Percentiles rank a stretch among this genome's conserved stretches.
phyloP scores from a whole-genome alignment of 1,284 basidiomycete genomes.

The Heliocybe sulcata region DNA sequence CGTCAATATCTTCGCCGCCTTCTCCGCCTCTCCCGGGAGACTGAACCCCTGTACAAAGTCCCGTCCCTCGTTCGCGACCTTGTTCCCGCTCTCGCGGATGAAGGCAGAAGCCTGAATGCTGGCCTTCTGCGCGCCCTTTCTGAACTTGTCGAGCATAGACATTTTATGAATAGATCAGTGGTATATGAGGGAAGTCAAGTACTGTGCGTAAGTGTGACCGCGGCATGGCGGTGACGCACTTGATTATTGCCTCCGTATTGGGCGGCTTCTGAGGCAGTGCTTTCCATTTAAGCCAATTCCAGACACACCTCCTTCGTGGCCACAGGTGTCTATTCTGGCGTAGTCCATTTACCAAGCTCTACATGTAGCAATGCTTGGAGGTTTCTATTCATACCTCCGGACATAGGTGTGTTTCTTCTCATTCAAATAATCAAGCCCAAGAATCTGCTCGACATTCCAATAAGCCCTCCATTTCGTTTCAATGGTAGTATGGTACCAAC shows the following conservation, averaged over 20 bases:
- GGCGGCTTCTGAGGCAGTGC: background rate
- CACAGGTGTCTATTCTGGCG: no score
- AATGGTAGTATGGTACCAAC: no score
- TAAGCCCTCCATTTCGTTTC: no score
- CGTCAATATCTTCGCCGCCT: conserved; percentile 86
- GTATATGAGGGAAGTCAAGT: background rate
- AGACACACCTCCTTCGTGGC: no score
- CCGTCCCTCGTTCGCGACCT: conserved; percentile 63
- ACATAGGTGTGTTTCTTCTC: no score
- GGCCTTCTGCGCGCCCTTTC: conserved; percentile 73
- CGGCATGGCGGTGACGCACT: background rate
- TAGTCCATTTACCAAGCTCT: no score
- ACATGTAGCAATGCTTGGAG: no score
- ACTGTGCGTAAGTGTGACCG: background rate
- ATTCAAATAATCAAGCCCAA: no score
- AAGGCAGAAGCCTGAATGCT: conserved; percentile 74
- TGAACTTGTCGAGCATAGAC: conserved; percentile 78
- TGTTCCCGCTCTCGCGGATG: conserved; percentile 54
- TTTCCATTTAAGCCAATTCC: background rate
- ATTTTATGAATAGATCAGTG: conserved; percentile 18
- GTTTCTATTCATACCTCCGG: no score
- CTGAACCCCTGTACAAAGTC: conserved; percentile 81
- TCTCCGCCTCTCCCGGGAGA: conserved; percentile 83
- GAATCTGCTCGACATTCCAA: no score
- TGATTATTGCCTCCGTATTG: background rate